Conservation (phyloP, 129 eudicot genomes). For the Chrysanthemum makinoi region DNA sequence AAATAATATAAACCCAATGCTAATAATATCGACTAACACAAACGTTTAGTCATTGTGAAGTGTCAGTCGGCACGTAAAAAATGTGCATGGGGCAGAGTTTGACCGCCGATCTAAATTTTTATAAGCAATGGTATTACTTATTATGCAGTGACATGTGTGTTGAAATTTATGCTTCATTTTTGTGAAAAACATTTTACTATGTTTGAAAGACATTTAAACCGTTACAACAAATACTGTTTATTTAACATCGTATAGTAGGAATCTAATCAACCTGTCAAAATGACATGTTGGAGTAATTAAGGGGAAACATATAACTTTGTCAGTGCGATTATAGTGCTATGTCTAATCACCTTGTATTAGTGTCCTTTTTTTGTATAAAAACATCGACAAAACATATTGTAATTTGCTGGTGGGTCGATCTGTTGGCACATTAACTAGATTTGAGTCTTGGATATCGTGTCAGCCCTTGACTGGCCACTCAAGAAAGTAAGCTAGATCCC, state of each 20-base stretch:
- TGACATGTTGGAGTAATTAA: slow-evolving; percentile 17
- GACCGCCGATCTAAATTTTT: too few species aligned
- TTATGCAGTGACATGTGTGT: too few species aligned
- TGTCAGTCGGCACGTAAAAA: too few species aligned
- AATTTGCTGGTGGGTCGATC: slow-evolving; percentile 28
- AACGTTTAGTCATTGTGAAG: too few species aligned
- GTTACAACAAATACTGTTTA: not conserved
- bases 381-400: slow-evolving; percentile 24
- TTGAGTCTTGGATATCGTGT: slow-evolving; percentile 24
- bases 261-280: slow-evolving; percentile 1
- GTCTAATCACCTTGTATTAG: slow-evolving; percentile 36
- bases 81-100: too few species aligned
- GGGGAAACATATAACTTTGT: slow-evolving; percentile 19
- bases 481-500: slow-evolving; percentile 29
- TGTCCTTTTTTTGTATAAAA: slow-evolving; percentile 16
- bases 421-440: slow-evolving; percentile 10
- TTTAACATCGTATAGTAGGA: not conserved
- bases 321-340: slow-evolving; percentile 38
- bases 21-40: too few species aligned
- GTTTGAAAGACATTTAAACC: not conserved
- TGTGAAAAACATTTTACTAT: too few species aligned
- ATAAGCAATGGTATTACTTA: too few species aligned
- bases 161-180: too few species aligned
- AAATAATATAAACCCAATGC: too few species aligned
- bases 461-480: slow-evolving; percentile 19